These are phyloP conservation scores for Epichloe uncinata DNA, from an alignment of 2,329 filamentous ascomycete species.

Conservation along the genomic window DNA sequence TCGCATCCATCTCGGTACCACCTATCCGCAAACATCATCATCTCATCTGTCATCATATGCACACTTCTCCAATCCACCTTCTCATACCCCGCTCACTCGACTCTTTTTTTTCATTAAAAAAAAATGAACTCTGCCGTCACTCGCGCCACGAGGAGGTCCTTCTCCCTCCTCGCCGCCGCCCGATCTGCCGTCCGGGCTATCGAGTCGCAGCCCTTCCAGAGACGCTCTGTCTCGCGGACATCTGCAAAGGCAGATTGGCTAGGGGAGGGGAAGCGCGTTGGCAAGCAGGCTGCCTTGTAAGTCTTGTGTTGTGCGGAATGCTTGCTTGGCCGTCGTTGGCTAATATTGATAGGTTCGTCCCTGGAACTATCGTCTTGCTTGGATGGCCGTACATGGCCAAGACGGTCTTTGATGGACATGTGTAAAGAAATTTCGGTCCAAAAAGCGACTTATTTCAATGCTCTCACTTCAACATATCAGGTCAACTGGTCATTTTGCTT, in stretches of 20 bases:
- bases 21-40: no score
- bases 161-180: constrained; percentile 21
- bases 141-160: constrained; percentile 20
- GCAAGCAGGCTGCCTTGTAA: constrained; percentile 20
- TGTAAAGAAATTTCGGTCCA: constrained; percentile 7
- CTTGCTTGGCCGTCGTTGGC: constrained; percentile 3
- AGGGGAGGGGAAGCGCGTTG: constrained; percentile 18
- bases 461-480: not conserved
- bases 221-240: constrained; percentile 16
- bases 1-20: no score
- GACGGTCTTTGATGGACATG: constrained; percentile 18
- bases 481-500: no score
- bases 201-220: constrained; percentile 24
- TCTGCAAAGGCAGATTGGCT: constrained; percentile 19
- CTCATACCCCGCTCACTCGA: not conserved
- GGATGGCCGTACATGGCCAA: constrained; percentile 22
- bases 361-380: constrained; percentile 19
- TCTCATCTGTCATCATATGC: no score
- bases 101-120: no score
- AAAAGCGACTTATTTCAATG: not conserved
- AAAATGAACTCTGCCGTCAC: constrained; percentile 17
- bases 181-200: constrained; percentile 20
- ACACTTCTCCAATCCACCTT: not conserved
- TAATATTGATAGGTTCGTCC: constrained; percentile 18
- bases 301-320: constrained; percentile 6